Evolutionary conservation across 495 filamentous ascomycete species (phyloP), one percentile per base, ranked within the genome.

Genomic region (Aspergillus steynii): DNA sequence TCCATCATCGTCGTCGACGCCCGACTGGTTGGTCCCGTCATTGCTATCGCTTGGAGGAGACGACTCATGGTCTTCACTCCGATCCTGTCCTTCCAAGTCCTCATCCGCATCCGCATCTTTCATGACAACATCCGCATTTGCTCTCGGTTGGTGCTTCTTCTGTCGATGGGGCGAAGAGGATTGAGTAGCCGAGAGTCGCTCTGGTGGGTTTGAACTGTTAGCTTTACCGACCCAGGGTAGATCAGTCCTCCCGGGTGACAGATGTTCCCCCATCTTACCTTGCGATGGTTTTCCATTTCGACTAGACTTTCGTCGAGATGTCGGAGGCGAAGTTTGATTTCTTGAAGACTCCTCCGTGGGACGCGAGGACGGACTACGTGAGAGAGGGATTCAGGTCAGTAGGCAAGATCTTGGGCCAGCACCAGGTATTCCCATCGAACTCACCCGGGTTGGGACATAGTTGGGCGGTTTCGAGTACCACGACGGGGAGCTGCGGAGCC

Each of bases 401-500:
- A 27, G 55, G 48, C 28, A 32, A 53, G 14, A 29, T 46, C 20
- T 32, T 27, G 1, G 25, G 50, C 15, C 15, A 29, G 42, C 25
- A 45, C 51, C 4, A 26, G 6, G 12, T 34, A 28, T 15, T 53
- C 12, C 26, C 20, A 28, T 50, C 1, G n/a, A 52, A 79, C 84
- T 58, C 78, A 95, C 91, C 85, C 87, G 71, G 89, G 85, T 80
- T 88, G 90, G 77, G 92, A 92, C 93, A 94, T 95, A 69, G 81
- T 83, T 76, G 82, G 85, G 71, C 71, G 82, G 78, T 77, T 89
- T 87, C 71, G 84, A 78, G 76, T 84, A 83, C 74, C 81, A 66
- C 83, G 86, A 58, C 86, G 85, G 60, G 83, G 65, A 61, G 74
- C 58, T 60, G 78, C 68, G 61, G 80, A 64, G 59, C 77, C 62